Evolutionary conservation across 2,329 filamentous ascomycete genomes (phyloP), one percentile per base, ranked within the genome.

Genomic region (Colletotrichum aenigma): DNA sequence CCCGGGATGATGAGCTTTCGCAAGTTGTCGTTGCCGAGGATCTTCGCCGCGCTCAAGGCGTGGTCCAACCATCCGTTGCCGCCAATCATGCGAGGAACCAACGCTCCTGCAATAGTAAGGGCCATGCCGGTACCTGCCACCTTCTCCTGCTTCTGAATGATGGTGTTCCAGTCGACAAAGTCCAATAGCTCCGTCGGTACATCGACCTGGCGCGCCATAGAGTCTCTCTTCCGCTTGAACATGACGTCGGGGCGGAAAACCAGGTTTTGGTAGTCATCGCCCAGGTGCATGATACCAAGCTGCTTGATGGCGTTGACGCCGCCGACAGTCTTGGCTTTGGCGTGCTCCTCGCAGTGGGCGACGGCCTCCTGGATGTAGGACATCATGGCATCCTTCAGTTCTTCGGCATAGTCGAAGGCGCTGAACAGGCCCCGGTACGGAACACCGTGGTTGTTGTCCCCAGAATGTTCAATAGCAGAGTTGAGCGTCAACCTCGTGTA

Each of bases 41-140:
- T 86, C 80, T 93, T 95, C n/a, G 92, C 93, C 9, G 94, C 95
- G 77, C 94, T 94, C 68, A 98, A 85, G 3, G 94, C 94, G 77
- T 96, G 95, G 82, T 98, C 96, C 79, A 98, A 87, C 96, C 96
- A 98, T 66, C 94, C 93, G 79, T 94, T 92, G 77, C 96, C 94
- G 75, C 96, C 95, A 52, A 99, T 87, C 81, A 97, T 89, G 64
- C 95, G 91, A 65, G 94, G 92, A 72, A 96, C 95, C 6, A 98
- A 88, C 3, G 98, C 95, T 72, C 95, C 96, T 12, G 94, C 94
- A 43, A 98, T 91, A 2, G 97, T 99, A 81, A 99, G 89, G 7
- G 96, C 97, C 94, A 99, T 96, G 78, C 97, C 94, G 4, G 96
- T 97, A 52, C 96, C 95, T 7, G 96, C 96, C 71, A 97, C 90